Evolutionary conservation across 2,329 filamentous ascomycete species (phyloP).

Genomic region (Whalleya microplaca): DNA sequence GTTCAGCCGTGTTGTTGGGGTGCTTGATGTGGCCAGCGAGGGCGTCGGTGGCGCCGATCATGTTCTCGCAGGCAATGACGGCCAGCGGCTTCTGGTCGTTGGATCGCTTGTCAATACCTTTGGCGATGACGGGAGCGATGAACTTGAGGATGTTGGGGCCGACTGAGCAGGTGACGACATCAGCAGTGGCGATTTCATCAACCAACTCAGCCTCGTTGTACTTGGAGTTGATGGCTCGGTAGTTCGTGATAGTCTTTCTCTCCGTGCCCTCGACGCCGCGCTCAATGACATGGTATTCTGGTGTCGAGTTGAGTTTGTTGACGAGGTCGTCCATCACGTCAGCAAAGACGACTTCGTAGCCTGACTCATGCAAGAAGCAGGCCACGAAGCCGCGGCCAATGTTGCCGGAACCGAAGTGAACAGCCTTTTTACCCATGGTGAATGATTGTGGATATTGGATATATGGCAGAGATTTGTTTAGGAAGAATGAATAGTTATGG

Average conservation of each 20-base stretch:
- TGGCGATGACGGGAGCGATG: slow-evolving; percentile 93
- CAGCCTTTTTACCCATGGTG: slow-evolving; percentile 67
- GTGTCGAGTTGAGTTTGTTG: slow-evolving; percentile 72
- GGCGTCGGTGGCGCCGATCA: slow-evolving; percentile 90
- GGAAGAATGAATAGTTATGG: background rate
- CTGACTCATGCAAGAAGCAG: slow-evolving; percentile 91
- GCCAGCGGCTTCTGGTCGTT: slow-evolving; percentile 68
- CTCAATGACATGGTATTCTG: slow-evolving; percentile 89
- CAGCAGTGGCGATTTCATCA: slow-evolving; percentile 82
- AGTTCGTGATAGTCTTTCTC: slow-evolving; percentile 87
- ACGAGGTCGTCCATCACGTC: slow-evolving; percentile 90
- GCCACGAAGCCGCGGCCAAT: slow-evolving; percentile 86
- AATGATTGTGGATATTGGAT: slow-evolving; percentile 3
- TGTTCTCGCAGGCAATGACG: slow-evolving; percentile 98
- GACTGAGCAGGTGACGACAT: slow-evolving; percentile 94
- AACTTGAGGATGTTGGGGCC: slow-evolving; percentile 96
- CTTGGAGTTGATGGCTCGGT: slow-evolving; percentile 95
- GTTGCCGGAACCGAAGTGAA: slow-evolving; percentile 87
- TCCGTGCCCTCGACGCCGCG: slow-evolving; percentile 83
- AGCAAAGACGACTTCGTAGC: slow-evolving; percentile 94
- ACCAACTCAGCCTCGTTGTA: slow-evolving; percentile 80
- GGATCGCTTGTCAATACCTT: slow-evolving; percentile 83
- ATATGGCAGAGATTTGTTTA: background rate
- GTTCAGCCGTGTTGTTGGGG: slow-evolving; percentile 69
- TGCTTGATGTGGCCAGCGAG: slow-evolving; percentile 81